Evolutionary conservation across 2,329 filamentous ascomycete genomes (phyloP).

Genomic region (Beauveria sp.): DNA sequence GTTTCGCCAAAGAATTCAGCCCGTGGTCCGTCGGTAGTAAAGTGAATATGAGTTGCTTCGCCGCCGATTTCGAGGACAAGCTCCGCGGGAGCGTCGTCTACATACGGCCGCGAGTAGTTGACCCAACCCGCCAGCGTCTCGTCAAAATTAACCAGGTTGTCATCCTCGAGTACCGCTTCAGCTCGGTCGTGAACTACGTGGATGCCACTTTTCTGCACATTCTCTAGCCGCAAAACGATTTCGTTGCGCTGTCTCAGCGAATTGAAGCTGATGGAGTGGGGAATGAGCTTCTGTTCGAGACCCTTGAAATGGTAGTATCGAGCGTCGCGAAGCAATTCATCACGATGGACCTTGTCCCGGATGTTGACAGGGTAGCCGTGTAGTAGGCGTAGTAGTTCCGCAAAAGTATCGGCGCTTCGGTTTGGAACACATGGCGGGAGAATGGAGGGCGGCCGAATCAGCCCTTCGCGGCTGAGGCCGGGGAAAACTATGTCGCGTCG

Average conservation of each 20-base stretch:
- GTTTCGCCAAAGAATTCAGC: slow-evolving; percentile 68
- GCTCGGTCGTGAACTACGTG: slow-evolving; percentile 48
- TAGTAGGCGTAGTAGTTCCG: slow-evolving; percentile 72
- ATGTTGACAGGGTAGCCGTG: slow-evolving; percentile 79
- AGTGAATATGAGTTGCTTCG: slow-evolving; percentile 54
- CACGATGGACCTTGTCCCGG: slow-evolving; percentile 66
- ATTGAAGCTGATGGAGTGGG: slow-evolving; percentile 70
- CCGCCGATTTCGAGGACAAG: slow-evolving; percentile 73
- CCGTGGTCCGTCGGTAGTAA: slow-evolving; percentile 32
- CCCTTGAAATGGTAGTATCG: slow-evolving; percentile 91
- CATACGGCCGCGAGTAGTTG: slow-evolving; percentile 75
- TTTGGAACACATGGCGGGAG: slow-evolving; percentile 73
- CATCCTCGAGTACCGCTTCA: neutral
- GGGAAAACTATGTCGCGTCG: slow-evolving; percentile 76
- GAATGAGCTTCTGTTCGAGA: slow-evolving; percentile 78
- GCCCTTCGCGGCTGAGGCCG: slow-evolving; percentile 67
- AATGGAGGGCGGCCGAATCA: slow-evolving; percentile 83
- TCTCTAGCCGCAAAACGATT: slow-evolving; percentile 72
- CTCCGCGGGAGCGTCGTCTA: slow-evolving; percentile 67
- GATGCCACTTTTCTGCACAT: slow-evolving; percentile 82
- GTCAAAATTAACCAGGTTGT: slow-evolving; percentile 15
- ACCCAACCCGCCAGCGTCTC: slow-evolving; percentile 45
- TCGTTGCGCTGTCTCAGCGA: slow-evolving; percentile 59
- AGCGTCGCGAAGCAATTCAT: slow-evolving; percentile 73
- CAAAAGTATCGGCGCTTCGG: slow-evolving; percentile 75